These are phyloP conservation scores for Xylaria arbuscula DNA, from an alignment of 2,329 filamentous ascomycete genomes.

Conservation along the genomic window DNA sequence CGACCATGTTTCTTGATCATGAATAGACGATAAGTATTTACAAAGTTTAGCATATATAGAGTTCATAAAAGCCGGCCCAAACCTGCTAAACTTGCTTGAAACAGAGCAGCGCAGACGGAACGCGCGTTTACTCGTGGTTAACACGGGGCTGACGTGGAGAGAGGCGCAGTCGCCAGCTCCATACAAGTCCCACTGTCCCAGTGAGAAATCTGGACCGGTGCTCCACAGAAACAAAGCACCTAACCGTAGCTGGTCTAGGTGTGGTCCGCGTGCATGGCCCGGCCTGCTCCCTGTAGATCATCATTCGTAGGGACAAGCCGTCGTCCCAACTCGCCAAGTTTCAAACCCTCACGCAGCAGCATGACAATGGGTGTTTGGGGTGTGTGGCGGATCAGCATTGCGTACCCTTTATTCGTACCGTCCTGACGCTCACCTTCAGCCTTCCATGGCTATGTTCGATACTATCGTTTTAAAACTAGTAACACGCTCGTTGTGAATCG, in stretches of 20 bases:
- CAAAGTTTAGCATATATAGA: not conserved
- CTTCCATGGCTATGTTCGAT: not conserved
- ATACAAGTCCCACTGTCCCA: not conserved
- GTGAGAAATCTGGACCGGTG: not conserved
- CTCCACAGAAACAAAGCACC: constrained; percentile 1
- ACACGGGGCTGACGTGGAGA: constrained; percentile 30
- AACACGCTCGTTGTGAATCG: not conserved
- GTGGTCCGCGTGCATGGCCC: not conserved
- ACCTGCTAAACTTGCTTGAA: constrained; percentile 8
- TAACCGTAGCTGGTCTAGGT: constrained; percentile 4
- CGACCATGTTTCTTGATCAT: not conserved
- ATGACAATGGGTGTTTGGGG: constrained; percentile 9
- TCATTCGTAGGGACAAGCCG: not conserved
- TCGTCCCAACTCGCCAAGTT: constrained; percentile 1
- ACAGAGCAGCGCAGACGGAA: constrained; percentile 18
- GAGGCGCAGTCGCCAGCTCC: constrained; percentile 32
- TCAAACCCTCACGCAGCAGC: constrained; percentile 7
- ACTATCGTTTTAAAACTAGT: constrained; percentile 5
- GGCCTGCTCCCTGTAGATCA: constrained; percentile 14
- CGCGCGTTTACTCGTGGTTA: constrained; percentile 32
- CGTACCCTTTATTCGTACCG: constrained; percentile 12
- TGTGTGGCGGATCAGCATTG: constrained; percentile 19
- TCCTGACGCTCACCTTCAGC: constrained; percentile 11
- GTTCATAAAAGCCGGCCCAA: not conserved
- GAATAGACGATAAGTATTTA: not conserved